These are phyloP conservation scores for Sphaerulina populicola DNA, from an alignment of 2,329 filamentous ascomycete species.

Conservation along the genomic window DNA sequence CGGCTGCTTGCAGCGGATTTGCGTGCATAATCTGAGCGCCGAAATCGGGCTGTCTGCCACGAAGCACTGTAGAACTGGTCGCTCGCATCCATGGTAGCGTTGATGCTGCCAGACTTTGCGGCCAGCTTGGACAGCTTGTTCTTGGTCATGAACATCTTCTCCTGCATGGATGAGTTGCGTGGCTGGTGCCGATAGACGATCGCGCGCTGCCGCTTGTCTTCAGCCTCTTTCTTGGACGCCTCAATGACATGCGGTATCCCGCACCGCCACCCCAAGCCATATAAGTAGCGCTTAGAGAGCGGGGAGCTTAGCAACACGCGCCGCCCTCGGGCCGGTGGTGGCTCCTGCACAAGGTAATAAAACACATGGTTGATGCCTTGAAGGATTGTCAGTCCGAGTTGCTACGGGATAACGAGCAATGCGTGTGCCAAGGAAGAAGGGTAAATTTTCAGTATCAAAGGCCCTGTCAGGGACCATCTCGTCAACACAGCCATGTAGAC, in stretches of 20 bases:
- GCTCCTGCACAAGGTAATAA: constrained; percentile 6
- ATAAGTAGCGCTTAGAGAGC: constrained; percentile 4
- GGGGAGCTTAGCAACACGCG: constrained; percentile 16
- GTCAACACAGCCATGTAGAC: constrained; percentile 33
- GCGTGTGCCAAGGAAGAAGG: background rate
- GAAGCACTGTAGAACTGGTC: background rate
- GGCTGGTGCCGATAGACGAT: constrained; percentile 29
- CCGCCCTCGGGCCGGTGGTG: constrained; percentile 17
- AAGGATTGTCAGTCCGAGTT: background rate
- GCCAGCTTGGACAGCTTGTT: constrained; percentile 29
- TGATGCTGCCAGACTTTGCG: constrained; percentile 9
- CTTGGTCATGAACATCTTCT: constrained; percentile 26
- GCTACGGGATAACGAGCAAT: background rate
- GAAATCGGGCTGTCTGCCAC: too few species aligned
- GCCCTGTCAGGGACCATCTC: constrained; percentile 35
- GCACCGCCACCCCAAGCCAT: constrained; percentile 3
- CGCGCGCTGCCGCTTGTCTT: constrained; percentile 10
- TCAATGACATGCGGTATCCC: constrained; percentile 5
- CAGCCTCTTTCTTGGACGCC: constrained; percentile 5
- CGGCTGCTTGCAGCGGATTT: too few species aligned
- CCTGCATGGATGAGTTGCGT: constrained; percentile 13
- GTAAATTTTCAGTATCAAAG: constrained; percentile 23
- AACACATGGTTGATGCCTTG: background rate
- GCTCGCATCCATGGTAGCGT: constrained; percentile 7
- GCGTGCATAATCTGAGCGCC: too few species aligned